Conservation (phyloP, 345 rosid species). For the Raphanus sativus region DNA sequence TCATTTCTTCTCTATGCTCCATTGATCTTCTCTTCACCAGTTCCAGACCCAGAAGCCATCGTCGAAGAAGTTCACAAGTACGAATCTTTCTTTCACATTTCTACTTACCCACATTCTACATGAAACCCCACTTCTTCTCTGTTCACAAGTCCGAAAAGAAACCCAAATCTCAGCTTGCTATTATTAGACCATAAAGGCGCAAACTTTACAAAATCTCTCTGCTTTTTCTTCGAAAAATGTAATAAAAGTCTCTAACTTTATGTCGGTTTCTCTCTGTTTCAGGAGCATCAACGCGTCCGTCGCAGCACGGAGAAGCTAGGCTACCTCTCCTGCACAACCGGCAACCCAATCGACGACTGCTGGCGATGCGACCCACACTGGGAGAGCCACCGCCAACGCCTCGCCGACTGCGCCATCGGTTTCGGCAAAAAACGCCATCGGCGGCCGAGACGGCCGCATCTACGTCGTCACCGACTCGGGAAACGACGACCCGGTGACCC, state of each 20-base stretch:
- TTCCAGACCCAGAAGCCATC: constrained; percentile 60
- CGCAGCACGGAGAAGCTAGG: neutral
- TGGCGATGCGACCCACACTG: neutral
- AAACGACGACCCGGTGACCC: neutral
- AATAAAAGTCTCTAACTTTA: neutral
- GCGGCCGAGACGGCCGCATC: neutral
- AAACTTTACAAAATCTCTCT: constrained; percentile 13
- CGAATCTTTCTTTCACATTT: neutral
- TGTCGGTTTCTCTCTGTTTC: neutral
- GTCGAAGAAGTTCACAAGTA: constrained; percentile 71
- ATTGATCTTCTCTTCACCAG: constrained; percentile 52
- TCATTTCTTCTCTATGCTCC: constrained; percentile 33
- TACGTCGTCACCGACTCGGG: neutral
- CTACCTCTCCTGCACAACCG: neutral
- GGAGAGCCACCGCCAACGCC: neutral
- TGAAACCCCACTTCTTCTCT: neutral
- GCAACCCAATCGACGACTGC: neutral
- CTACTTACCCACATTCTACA: neutral
- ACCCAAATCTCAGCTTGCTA: neutral
- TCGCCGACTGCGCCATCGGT: neutral
- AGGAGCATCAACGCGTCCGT: neutral
- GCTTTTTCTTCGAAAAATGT: neutral
- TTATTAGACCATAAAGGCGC: neutral
- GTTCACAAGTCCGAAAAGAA: neutral
- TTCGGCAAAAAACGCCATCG: neutral